Conservation (phyloP, 129 eudicot genomes). For the Helianthus annuus region DNA sequence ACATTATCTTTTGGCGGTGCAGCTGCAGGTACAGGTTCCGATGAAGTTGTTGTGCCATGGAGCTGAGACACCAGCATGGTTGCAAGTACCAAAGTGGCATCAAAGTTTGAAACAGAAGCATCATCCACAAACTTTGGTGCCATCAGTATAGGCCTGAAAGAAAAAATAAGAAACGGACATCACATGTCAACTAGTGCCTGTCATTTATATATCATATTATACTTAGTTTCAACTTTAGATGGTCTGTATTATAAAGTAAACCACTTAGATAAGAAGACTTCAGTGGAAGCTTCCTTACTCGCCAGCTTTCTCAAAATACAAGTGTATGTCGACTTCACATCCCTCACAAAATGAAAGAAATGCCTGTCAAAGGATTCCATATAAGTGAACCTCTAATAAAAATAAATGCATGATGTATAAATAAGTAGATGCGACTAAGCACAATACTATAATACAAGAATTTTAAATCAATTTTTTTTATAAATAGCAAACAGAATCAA, state of each 20-base stretch:
- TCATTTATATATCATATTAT: slow-evolving; percentile 6
- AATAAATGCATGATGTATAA: not conserved
- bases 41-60: slow-evolving; percentile 39
- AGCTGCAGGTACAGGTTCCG: slow-evolving; percentile 47
- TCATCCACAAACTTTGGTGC: slow-evolving; percentile 91
- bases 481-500: not conserved
- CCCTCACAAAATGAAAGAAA: slow-evolving; percentile 95
- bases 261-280: slow-evolving; percentile 2
- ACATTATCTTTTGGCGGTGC: slow-evolving; percentile 48
- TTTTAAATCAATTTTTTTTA: not conserved
- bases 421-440: not conserved
- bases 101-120: slow-evolving; percentile 74
- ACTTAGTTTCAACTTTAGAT: not conserved
- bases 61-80: slow-evolving; percentile 93
- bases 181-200: slow-evolving; percentile 17
- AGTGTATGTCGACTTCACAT: slow-evolving; percentile 95
- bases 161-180: not conserved
- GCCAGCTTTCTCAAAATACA: slow-evolving; percentile 94
- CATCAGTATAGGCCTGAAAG: slow-evolving; percentile 89
- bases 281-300: slow-evolving; percentile 48
- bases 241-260: slow-evolving; percentile 6
- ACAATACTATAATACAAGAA: not conserved
- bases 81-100: slow-evolving; percentile 94
- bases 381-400: slow-evolving; percentile 3
- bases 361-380: slow-evolving; percentile 59